Evolutionary conservation across 495 filamentous ascomycete genomes (phyloP).

Genomic region (Xylaria curta): DNA sequence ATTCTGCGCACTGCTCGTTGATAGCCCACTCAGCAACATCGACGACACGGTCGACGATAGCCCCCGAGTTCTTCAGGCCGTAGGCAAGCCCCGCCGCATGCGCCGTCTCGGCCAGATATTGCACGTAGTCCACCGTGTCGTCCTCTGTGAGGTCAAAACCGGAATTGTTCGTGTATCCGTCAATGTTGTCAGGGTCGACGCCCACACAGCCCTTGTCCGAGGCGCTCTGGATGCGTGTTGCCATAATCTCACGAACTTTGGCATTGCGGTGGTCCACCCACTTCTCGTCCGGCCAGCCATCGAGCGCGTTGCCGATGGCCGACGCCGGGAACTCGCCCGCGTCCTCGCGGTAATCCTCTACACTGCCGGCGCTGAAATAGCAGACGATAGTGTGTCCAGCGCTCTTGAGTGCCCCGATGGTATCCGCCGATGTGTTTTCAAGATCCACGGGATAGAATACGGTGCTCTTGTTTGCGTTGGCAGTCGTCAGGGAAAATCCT

Average conservation of each 20-base stretch:
- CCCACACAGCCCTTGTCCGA: conserved; percentile 69
- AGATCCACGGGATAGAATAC: conserved; percentile 68
- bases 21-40: conserved; percentile 68
- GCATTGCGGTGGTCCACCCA: conserved; percentile 67
- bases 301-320: conserved; percentile 61
- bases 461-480: conserved; percentile 32
- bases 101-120: conserved; percentile 63
- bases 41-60: conserved; percentile 63
- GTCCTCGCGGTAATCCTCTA: conserved; percentile 60
- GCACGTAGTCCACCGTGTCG: conserved; percentile 63
- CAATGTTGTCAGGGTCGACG: conserved; percentile 76
- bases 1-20: conserved; percentile 73
- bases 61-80: conserved; percentile 71
- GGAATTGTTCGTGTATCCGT: conserved; percentile 65
- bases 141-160: conserved; percentile 61
- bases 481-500: conserved; percentile 50
- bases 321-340: conserved; percentile 53
- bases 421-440: conserved; percentile 55
- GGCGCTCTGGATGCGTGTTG: conserved; percentile 61
- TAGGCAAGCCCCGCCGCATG: conserved; percentile 55
- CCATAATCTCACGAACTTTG: conserved; percentile 67
- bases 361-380: conserved; percentile 71
- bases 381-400: conserved; percentile 67
- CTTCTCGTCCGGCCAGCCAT: conserved; percentile 69
- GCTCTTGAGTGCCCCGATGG: conserved; percentile 55